Conservation (phyloP, 768 basidiomycete species). For the Clavulina sp. region DNA sequence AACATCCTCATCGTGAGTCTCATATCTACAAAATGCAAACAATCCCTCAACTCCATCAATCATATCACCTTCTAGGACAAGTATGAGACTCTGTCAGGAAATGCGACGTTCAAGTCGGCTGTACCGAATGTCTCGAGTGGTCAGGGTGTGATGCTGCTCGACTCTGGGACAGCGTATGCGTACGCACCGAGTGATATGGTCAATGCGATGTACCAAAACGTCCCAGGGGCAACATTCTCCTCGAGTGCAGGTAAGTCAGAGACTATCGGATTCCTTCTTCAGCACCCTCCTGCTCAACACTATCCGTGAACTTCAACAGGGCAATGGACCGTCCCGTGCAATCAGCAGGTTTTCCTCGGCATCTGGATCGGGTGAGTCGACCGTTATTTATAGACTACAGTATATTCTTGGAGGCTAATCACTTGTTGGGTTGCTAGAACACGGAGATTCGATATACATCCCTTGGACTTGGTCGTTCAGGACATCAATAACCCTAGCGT, state of each 20-base stretch:
- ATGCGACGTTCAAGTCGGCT: slow-evolving; percentile 32
- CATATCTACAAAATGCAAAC: slow-evolving; percentile 2
- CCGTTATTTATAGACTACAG: background rate
- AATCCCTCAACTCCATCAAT: background rate
- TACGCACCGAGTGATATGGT: slow-evolving; percentile 52
- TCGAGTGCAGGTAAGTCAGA: background rate
- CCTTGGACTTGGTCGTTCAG: slow-evolving; percentile 49
- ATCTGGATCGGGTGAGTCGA: slow-evolving; percentile 52
- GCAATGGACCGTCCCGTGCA: slow-evolving; percentile 61
- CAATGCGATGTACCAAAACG: slow-evolving; percentile 47
- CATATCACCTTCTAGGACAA: background rate
- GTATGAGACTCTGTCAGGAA: slow-evolving; percentile 30
- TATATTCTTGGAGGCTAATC: slow-evolving; percentile 6
- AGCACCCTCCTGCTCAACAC: background rate
- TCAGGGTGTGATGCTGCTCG: slow-evolving; percentile 58
- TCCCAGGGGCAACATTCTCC: slow-evolving; percentile 34
- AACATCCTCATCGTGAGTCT: slow-evolving; percentile 45
- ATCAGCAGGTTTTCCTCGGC: slow-evolving; percentile 57
- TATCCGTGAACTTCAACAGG: slow-evolving; percentile 19
- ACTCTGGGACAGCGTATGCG: slow-evolving; percentile 73
- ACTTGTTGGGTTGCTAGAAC: slow-evolving; percentile 26
- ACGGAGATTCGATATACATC: slow-evolving; percentile 62
- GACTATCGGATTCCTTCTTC: background rate
- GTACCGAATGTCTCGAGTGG: slow-evolving; percentile 43
- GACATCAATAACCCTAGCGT: slow-evolving; percentile 25